Evolutionary conservation across 2,329 filamentous ascomycete species (phyloP).

Genomic region (Lasiodiplodia theobromae): DNA sequence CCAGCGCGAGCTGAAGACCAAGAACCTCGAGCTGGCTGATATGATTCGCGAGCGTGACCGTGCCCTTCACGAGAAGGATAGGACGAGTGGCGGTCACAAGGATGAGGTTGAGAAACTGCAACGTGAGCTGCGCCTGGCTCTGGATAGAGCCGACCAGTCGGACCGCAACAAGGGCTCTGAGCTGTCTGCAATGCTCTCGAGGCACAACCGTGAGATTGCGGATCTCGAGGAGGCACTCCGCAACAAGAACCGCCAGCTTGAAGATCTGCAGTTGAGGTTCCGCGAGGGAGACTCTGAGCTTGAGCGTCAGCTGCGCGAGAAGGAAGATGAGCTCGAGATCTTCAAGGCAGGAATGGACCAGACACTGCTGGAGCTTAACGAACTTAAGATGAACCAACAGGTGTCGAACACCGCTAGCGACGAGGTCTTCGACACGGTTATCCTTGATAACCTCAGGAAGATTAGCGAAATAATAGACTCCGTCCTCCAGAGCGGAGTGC

Average conservation of each 20-base stretch:
- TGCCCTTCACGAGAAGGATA: conserved; percentile 90
- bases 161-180: conserved; percentile 95
- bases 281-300: conserved; percentile 85
- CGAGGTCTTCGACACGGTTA: conserved; percentile 87
- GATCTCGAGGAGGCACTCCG: conserved; percentile 91
- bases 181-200: conserved; percentile 89
- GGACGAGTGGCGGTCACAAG: conserved; percentile 82
- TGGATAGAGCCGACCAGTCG: conserved; percentile 89
- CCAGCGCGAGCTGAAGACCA: conserved; percentile 97
- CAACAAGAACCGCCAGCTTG: conserved; percentile 85
- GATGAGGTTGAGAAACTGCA: conserved; percentile 95
- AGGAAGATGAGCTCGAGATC: conserved; percentile 97
- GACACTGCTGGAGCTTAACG: conserved; percentile 89
- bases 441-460: conserved; percentile 86
- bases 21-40: conserved; percentile 97
- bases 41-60: conserved; percentile 98
- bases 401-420: conserved; percentile 83
- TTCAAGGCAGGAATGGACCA: conserved; percentile 99
- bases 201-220: conserved; percentile 96
- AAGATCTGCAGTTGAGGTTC: conserved; percentile 80
- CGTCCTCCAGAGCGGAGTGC: conserved; percentile 89
- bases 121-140: conserved; percentile 88
- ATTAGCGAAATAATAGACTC: conserved; percentile 98
- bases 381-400: conserved; percentile 69
- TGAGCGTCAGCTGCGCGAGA: conserved; percentile 84